Conservation (phyloP, 2,329 filamentous ascomycete genomes). For the Pestalotiopsis sp. region DNA sequence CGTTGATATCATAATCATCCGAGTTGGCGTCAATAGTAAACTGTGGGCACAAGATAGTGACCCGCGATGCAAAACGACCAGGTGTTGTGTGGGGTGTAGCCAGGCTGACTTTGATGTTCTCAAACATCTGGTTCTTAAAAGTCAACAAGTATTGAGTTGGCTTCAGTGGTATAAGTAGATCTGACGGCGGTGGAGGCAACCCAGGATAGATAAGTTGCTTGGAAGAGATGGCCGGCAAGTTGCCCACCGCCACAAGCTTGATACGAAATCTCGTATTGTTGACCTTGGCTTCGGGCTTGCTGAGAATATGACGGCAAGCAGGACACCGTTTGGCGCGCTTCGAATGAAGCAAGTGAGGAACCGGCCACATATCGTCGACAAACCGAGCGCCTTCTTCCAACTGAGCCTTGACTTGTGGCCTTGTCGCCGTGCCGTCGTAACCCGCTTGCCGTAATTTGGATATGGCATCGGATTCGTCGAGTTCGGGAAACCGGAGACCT, state of each 20-base stretch:
- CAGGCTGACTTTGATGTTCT: slow-evolving; percentile 82
- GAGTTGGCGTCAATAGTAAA: slow-evolving; percentile 95
- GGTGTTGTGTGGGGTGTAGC: slow-evolving; percentile 82
- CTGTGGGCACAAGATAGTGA: slow-evolving; percentile 91
- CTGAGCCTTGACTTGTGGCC: slow-evolving; percentile 51
- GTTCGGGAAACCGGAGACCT: slow-evolving; percentile 66
- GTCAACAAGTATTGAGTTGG: slow-evolving; percentile 83
- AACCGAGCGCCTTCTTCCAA: slow-evolving; percentile 61
- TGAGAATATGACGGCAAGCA: slow-evolving; percentile 90
- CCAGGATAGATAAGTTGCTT: slow-evolving; percentile 44
- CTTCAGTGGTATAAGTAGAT: slow-evolving; percentile 54
- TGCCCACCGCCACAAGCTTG: slow-evolving; percentile 82
- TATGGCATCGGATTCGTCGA: slow-evolving; percentile 66
- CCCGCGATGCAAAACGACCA: slow-evolving; percentile 73
- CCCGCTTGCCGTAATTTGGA: slow-evolving; percentile 59
- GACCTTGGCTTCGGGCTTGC: slow-evolving; percentile 90
- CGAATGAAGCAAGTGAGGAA: slow-evolving; percentile 81
- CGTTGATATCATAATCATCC: slow-evolving; percentile 82
- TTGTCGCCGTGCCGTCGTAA: slow-evolving; percentile 64
- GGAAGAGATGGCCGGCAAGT: slow-evolving; percentile 82
- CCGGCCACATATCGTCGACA: slow-evolving; percentile 74
- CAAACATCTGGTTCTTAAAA: slow-evolving; percentile 92
- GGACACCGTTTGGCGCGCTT: slow-evolving; percentile 94
- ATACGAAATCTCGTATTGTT: slow-evolving; percentile 90
- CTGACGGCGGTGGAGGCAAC: slow-evolving; percentile 17